phyloP scores from a whole-genome alignment of 257 asterid genomes.

The Solanum chmielewskii region DNA sequence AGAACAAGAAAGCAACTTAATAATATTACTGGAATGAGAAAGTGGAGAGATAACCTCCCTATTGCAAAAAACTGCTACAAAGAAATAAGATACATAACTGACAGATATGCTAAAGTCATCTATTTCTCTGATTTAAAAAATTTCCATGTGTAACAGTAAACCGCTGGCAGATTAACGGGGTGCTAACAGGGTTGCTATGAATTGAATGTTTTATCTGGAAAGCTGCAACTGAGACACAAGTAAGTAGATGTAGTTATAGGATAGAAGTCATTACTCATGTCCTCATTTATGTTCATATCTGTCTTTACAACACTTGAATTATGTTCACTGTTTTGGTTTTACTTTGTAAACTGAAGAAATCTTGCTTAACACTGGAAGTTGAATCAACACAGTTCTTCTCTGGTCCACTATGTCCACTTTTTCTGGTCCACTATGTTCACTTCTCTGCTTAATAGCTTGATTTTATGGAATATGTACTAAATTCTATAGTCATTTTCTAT shows the following conservation, averaged over 20 bases:
- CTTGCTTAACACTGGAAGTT: neutral
- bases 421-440: neutral
- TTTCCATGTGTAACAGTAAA: neutral
- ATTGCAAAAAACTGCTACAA: neutral
- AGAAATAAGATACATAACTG: neutral
- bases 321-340: neutral
- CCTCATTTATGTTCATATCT: neutral
- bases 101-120: neutral
- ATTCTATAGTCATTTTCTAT: neutral
- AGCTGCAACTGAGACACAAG: neutral
- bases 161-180: neutral
- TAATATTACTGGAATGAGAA: neutral
- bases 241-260: neutral
- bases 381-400: no score
- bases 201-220: neutral
- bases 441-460: neutral
- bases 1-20: neutral
- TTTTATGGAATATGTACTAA: neutral
- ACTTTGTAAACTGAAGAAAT: neutral
- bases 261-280: neutral
- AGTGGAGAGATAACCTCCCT: neutral
- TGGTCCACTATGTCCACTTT: neutral
- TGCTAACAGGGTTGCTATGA: neutral
- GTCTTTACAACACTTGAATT: neutral
- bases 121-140: neutral